These are phyloP conservation scores for Oryza brachyantha DNA, from an alignment of 176 grass and related monocot genomes.

Conservation along the genomic window DNA sequence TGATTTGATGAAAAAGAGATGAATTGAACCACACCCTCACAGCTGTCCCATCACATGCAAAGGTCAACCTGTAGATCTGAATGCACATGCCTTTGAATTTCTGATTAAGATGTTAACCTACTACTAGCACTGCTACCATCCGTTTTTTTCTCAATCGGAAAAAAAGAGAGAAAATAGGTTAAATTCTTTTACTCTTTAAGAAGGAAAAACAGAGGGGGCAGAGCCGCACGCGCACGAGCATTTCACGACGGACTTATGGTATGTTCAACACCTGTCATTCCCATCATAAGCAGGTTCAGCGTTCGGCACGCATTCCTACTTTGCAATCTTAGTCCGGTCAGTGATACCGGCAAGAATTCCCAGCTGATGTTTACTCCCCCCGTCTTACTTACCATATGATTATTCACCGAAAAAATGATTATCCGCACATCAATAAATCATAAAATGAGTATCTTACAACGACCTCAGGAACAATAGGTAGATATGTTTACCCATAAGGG, in stretches of 20 bases:
- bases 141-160: not conserved
- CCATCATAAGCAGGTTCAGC: not conserved
- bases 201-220: not conserved
- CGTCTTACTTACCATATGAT: too few species aligned
- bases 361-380: not conserved
- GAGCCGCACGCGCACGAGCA: constrained; percentile 1
- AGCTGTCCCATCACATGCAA: constrained; percentile 27
- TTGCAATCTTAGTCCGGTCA: constrained; percentile 7
- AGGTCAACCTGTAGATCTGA: constrained; percentile 43
- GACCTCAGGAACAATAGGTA: not conserved
- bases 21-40: constrained; percentile 22
- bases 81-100: constrained; percentile 37
- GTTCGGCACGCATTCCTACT: not conserved
- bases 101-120: constrained; percentile 41
- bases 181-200: not conserved
- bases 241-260: not conserved
- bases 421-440: not conserved
- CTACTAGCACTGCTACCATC: not conserved
- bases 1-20: not conserved
- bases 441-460: not conserved
- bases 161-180: not conserved
- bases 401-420: not conserved
- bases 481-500: not conserved
- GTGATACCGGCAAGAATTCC: not conserved
- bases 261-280: constrained; percentile 26